phyloP scores from a whole-genome alignment of 2,329 filamentous ascomycete species.

The Pleurostoma richardsiae region DNA sequence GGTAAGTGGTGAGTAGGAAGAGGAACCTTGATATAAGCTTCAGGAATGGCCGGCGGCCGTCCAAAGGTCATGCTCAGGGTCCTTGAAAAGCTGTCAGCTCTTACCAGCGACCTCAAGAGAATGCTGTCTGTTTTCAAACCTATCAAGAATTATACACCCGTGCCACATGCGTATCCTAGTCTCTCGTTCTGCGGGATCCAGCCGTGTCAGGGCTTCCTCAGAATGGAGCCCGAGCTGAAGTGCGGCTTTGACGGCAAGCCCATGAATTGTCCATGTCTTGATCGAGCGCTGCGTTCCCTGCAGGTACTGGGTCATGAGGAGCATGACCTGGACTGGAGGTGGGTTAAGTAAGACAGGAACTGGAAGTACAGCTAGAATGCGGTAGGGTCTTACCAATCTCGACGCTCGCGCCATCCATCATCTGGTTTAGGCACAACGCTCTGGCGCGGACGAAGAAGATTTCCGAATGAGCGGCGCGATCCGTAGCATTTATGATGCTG shows the following conservation, averaged over 20 bases:
- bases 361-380: background rate
- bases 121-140: conserved; percentile 18
- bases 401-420: conserved; percentile 32
- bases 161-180: conserved; percentile 44
- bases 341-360: background rate
- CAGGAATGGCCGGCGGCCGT: conserved; percentile 37
- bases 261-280: conserved; percentile 49
- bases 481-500: conserved; percentile 19
- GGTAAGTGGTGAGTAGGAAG: conserved; percentile 18
- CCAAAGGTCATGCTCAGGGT: conserved; percentile 48
- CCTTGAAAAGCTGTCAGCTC: conserved; percentile 14
- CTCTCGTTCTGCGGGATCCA: conserved; percentile 36
- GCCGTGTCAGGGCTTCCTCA: conserved; percentile 23
- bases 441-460: conserved; percentile 38
- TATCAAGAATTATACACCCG: conserved; percentile 40
- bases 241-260: conserved; percentile 44
- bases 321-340: conserved; percentile 32
- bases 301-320: conserved; percentile 44
- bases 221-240: conserved; percentile 48
- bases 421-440: conserved; percentile 34
- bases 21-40: conserved; percentile 33
- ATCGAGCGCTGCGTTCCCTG: conserved; percentile 49
- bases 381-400: conserved; percentile 29
- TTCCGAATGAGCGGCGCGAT: conserved; percentile 33
- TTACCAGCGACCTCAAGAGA: background rate